phyloP scores from a whole-genome alignment of 768 basidiomycete species.

The Lactarius tabidus region DNA sequence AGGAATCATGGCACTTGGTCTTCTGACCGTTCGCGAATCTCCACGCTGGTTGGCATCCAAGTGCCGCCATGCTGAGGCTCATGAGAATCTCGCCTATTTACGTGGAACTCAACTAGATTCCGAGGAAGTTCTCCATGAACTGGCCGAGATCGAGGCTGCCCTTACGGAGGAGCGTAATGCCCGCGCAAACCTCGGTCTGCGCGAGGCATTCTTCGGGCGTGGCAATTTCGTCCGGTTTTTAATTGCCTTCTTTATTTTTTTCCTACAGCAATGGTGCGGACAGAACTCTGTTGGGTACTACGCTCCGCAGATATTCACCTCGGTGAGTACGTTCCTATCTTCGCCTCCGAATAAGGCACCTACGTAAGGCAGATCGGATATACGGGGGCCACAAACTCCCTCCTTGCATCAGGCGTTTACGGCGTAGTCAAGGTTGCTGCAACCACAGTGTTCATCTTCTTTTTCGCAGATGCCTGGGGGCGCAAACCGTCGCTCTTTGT shows the following conservation, averaged over 20 bases:
- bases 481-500: constrained; percentile 68
- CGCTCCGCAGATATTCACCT: constrained; percentile 67
- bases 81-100: constrained; percentile 59
- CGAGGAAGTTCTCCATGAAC: constrained; percentile 49
- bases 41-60: constrained; percentile 73
- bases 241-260: constrained; percentile 78
- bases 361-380: constrained; percentile 54
- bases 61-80: constrained; percentile 49
- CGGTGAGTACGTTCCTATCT: constrained; percentile 37
- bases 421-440: constrained; percentile 64
- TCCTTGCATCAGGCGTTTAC: constrained; percentile 72
- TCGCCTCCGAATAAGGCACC: neutral
- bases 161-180: constrained; percentile 68
- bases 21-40: constrained; percentile 69
- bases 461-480: constrained; percentile 63
- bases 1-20: constrained; percentile 63
- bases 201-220: constrained; percentile 73
- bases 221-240: constrained; percentile 80
- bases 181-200: constrained; percentile 58
- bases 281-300: constrained; percentile 80
- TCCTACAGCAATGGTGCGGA: constrained; percentile 80
- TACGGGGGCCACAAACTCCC: constrained; percentile 50
- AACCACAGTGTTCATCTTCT: constrained; percentile 61
- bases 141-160: constrained; percentile 79
- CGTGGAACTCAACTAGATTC: constrained; percentile 45